Base-by-base conservation (phyloP, 2,329 filamentous ascomycete genomes). In the Xylariaceae sp. region DNA sequence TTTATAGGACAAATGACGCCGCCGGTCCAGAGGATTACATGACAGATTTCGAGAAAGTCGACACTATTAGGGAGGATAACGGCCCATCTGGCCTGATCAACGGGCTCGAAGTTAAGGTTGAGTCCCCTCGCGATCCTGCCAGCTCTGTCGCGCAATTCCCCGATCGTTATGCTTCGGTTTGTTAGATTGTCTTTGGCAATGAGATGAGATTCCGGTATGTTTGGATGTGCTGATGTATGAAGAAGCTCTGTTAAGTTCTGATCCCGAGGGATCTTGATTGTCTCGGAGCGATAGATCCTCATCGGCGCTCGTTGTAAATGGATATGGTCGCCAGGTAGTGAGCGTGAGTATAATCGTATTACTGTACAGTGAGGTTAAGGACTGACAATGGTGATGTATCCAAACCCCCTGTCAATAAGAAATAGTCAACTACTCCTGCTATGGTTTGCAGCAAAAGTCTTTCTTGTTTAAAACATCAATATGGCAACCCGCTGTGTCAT, bases 61-160 rank as follows among this genome's bases (percentile, higher is more conserved):
- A 78, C 75, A 42, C 73, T 76, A 59, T 78, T 79, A 4, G 77
- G 77, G 5, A 79, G 62, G 5, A 77, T 69, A n/a, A 79, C 65
- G 0, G 71, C 74, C 75, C 75, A 77, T 52, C 73, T 69, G 6
- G 72, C 67, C 45, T 74, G 73, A 46, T 76, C 72, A 20, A 54
- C 49, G 4, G 74, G 74, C 2, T 59, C 57, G 20, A 74, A 65
- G 3, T 62, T 65, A 19, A 67, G 60, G 14, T 67, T 59, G 14
- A 79, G 62, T 1, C 77, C 76, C 26, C 73, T 68, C 18, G 76
- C 76, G 19, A 79, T 68, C 21, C 73, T 68, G 1, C 76, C 76
- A 2, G 77, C 73, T 9, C 71, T 70, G 23, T 71, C 69, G 9
- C 76, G 71, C 4, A 79, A 68, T 55, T 76, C 69, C n/a, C 73